Percentiles rank a stretch among this genome's conserved stretches.
Evolutionary conservation across 208 protist genomes (phyloP).

Genomic region (Trypanosoma conorhini): DNA sequence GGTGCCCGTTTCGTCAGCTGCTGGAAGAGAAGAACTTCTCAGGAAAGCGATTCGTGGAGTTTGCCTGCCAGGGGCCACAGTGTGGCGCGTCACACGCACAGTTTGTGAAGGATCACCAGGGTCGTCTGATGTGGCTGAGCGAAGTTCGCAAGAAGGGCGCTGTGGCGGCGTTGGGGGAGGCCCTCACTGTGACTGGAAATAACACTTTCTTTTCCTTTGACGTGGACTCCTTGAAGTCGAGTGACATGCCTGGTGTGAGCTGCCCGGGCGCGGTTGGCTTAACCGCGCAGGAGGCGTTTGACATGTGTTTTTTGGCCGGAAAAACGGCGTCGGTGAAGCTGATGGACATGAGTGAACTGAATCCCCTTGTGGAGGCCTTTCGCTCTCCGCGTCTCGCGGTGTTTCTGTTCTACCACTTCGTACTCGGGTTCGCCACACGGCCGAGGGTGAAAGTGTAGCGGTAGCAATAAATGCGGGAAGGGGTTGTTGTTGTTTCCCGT

Average conservation of each 20-base stretch:
- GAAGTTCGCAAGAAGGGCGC: constrained; percentile 23
- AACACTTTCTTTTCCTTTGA: constrained; percentile 80
- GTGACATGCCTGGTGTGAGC: constrained; percentile 60
- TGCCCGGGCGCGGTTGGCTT: constrained; percentile 51
- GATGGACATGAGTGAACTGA: constrained; percentile 73
- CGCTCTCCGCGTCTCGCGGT: constrained; percentile 51
- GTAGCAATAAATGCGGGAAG: not conserved
- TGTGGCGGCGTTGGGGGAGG: constrained; percentile 18
- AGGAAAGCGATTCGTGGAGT: constrained; percentile 64
- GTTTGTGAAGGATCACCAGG: constrained; percentile 44
- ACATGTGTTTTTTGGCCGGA: constrained; percentile 62
- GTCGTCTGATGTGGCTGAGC: constrained; percentile 48
- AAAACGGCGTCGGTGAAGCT: constrained; percentile 35
- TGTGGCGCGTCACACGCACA: constrained; percentile 50
- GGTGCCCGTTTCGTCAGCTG: constrained; percentile 65
- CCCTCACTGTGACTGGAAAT: constrained; percentile 31
- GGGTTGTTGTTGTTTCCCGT: not conserved
- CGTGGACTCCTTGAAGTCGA: constrained; percentile 48
- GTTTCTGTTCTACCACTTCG: constrained; percentile 69
- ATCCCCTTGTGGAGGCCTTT: constrained; percentile 58
- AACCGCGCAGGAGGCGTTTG: constrained; percentile 52
- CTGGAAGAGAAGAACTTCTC: constrained; percentile 36
- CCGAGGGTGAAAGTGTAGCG: constrained; percentile 7
- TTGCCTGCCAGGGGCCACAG: constrained; percentile 69
- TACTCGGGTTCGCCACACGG: constrained; percentile 45